Base-by-base conservation (phyloP, 148 eudicot species). In the Simmondsia chinensis region DNA sequence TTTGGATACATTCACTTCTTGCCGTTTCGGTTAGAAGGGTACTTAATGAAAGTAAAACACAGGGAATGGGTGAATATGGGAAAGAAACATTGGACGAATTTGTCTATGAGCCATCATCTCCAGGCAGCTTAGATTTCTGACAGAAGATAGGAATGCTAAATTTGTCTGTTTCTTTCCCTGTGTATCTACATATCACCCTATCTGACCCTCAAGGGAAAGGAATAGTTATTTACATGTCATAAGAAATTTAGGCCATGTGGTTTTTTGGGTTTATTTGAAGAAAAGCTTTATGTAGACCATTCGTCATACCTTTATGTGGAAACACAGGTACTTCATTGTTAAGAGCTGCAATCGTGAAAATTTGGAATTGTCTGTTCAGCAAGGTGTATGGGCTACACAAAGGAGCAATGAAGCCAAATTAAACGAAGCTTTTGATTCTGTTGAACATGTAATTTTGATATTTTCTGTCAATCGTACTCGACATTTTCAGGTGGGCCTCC, bases 311-410 rank as follows among this genome's bases (percentile, higher is more conserved):
- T 48, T 40, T 46, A 33, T 46, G 18, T 60, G 43, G 37, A 25
- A 43, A 44, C 32, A 33, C 77, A 91, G 99, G 83, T 91, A 85
- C 63, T 91, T 91, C 68, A 77, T 91, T 55, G 99, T 91, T 61
- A 91, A 91, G 72, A 91, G 99, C 70, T 85, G 88, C 70, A 91
- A 91, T 70, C 85, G 81, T 48, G 99, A 91, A 68, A 91, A 91
- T 59, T 54, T 91, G 59, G 99, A 91, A 65, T 69, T 91, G 53
- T 91, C 99, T 12, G 94, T 82, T 33, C 95, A 91, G 60, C 99
- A 91, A 82, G 99, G 99, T 61, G 95, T 91, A 36, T 91, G 99
- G 99, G 99, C 99, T 59, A 91, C 99, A 48, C 99, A 91, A 52
- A 61, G 99, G 63, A 91, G 94, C 76, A 91, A 91, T 39, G 99